A percentile compares a stretch with the other conserved stretches of the same genome.
phyloP scores from a whole-genome alignment of 139 green algal genomes.

The Yamagishiella unicocca region DNA sequence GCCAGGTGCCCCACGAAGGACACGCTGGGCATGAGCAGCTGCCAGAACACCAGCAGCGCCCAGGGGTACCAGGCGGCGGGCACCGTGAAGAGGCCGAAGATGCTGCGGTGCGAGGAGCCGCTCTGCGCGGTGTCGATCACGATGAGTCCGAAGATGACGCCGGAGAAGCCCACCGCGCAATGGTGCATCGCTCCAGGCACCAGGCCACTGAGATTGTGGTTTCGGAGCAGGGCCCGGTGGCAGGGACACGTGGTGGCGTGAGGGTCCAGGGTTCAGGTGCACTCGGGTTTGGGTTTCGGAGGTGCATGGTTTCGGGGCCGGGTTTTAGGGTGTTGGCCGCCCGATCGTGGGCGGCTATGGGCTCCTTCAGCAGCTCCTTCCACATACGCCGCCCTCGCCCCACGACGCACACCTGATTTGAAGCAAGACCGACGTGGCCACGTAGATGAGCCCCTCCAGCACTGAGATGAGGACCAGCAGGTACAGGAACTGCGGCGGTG shows the following conservation, averaged over 20 bases:
- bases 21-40: constrained; percentile 77
- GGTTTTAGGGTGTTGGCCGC: background rate
- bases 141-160: constrained; percentile 84
- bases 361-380: too few species aligned
- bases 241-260: background rate
- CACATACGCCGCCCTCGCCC: too few species aligned
- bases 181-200: background rate
- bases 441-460: constrained; percentile 40
- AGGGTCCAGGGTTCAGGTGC: background rate
- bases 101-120: constrained; percentile 46
- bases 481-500: constrained; percentile 57
- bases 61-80: constrained; percentile 74
- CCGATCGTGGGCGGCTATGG: background rate
- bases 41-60: constrained; percentile 80
- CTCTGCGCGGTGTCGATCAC: constrained; percentile 67
- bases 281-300: background rate
- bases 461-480: constrained; percentile 63
- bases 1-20: constrained; percentile 84
- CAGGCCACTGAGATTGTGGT: constrained; percentile 17
- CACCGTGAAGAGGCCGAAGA: constrained; percentile 79
- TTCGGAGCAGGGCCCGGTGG: too few species aligned
- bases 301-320: background rate
- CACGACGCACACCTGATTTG: background rate
- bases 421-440: background rate
- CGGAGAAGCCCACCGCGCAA: constrained; percentile 83